Evolutionary conservation across 2,329 filamentous ascomycete genomes (phyloP), one percentile per base, ranked within the genome.

Genomic region (Alternaria postmessia): DNA sequence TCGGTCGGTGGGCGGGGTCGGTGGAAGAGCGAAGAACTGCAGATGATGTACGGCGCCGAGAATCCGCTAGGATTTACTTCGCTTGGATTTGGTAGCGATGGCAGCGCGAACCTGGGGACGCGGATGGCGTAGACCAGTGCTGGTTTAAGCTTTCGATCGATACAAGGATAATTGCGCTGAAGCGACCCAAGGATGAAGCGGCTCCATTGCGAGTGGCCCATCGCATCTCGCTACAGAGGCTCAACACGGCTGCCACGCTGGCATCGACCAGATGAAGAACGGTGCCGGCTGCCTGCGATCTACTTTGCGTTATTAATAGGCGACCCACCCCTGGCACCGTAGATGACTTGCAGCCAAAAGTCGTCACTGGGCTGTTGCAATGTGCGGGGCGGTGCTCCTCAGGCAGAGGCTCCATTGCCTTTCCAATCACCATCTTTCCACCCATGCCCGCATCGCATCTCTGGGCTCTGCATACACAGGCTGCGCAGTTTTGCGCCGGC

Each of bases 61-160:
- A 51, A 60, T 47, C 53, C 57, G 57, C 57, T 60, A 60, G 42
- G 46, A 49, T 63, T 64, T 64, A 62, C 63, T 67, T 66, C 65
- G 69, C 62, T 59, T 59, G 57, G 36, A 62, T 61, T 28, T 39
- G 69, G 69, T 71, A 69, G 61, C 68, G 64, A 68, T 59, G 59
- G 57, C 54, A 59, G 55, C 42, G 48, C 51, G 59, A 62, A 56
- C 59, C 65, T 62, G 61, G 61, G 62, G 68, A 46, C 49, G 46
- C 46, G 59, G 51, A 66, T 65, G 65, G 65, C 62, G 63, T 54
- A 61, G 59, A 34, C 39, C 46, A 38, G 46, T 36, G 69, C 71
- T 66, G 68, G 74, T 67, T 72, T 69, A 76, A 76, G 74, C 74
- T 76, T 76, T 76, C 56, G 58, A 75, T 75, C 72, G 57, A 57